Evolutionary conservation across 371 early-diverging fungal species (phyloP), one percentile per base, ranked within the genome.

Genomic region (Caulochytrium protostelioides): DNA sequence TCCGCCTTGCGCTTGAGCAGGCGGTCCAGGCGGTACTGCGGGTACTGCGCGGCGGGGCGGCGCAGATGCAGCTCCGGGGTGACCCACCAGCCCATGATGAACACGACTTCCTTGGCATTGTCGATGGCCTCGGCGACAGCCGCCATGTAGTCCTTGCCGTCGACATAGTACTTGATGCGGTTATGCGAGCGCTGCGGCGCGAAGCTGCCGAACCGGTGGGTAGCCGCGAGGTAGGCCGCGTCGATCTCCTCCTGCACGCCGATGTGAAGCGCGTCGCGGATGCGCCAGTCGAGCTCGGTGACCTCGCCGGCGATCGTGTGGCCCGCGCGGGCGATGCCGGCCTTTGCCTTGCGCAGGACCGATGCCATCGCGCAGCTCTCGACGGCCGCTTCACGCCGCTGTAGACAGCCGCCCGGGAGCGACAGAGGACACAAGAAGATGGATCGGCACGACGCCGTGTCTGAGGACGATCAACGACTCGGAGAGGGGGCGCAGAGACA

Each of bases 1-100:
- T 62, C 59, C 6, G 92, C 92, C 52, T 83, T 82, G 37, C 67
- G 56, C 42, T 79, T 55, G 12, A 91, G 55, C 23, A 89, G 44
- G 27, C 75, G 50, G 46, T 91, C 92, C 14, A 91, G 37, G 20
- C 92, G 68, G 46, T 72, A 79, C 32, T 73, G 71, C 42, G 75
- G 63, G 35, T 82, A 65, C 29, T 72, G 49, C 36, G 63, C 64
- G 16, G 76, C 68, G 5, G 83, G 83, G 14, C 85, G 59, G 14
- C 75, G 65, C 34, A 90, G 49, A 49, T 82, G 84, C 62, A 75
- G 43, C 22, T 45, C 40, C 4, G 47, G 47, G 12, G 41, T 42
- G 7, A 50, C 22, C 47, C 87, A 89, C 92, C 92, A 91, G 53
- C 83, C 91, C 22, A 66, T 68, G 42, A 89, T 83, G 49, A 76